Evolutionary conservation across 306 rosid genomes (phyloP).

Genomic region (Castanospermum australe): DNA sequence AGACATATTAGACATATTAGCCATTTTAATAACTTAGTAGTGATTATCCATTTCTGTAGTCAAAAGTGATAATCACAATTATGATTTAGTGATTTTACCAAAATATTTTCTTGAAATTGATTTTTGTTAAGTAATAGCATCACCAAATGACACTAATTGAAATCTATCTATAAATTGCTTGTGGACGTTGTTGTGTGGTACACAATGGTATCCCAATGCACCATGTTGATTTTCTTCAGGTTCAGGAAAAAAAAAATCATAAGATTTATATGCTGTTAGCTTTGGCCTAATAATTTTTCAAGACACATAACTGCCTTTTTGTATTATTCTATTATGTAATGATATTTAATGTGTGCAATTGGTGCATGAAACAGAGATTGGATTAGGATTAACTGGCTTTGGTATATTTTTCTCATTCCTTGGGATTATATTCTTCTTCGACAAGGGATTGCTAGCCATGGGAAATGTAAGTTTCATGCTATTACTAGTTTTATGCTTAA

Average conservation of each 20-base stretch:
- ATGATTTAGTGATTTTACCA: not conserved
- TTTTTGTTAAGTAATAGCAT: not conserved
- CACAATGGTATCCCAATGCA: not conserved
- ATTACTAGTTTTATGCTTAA: slow-evolving; percentile 1
- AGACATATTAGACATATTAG: not conserved
- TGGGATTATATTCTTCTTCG: slow-evolving; percentile 89
- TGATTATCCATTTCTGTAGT: not conserved
- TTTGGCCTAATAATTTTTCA: not conserved
- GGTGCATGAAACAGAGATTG: slow-evolving; percentile 73
- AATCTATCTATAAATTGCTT: not conserved
- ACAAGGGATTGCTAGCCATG: slow-evolving; percentile 97
- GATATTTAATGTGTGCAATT: slow-evolving; percentile 30
- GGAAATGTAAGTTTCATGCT: slow-evolving; percentile 74
- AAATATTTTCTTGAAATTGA: not conserved
- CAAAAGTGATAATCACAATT: not conserved
- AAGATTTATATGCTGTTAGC: not conserved
- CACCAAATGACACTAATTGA: slow-evolving; percentile 18
- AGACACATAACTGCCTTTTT: not conserved
- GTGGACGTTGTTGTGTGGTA: not conserved
- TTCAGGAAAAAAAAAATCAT: slow-evolving; percentile 3
- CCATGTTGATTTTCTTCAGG: slow-evolving; percentile 11
- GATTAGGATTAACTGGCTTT: slow-evolving; percentile 94
- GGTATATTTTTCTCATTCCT: slow-evolving; percentile 91
- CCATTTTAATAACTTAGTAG: not conserved
- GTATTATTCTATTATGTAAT: slow-evolving; percentile 4